A percentile compares a stretch with the other conserved stretches of the same genome.
phyloP scores from a whole-genome alignment of 2,329 filamentous ascomycete species.

The Pleurostoma richardsiae region DNA sequence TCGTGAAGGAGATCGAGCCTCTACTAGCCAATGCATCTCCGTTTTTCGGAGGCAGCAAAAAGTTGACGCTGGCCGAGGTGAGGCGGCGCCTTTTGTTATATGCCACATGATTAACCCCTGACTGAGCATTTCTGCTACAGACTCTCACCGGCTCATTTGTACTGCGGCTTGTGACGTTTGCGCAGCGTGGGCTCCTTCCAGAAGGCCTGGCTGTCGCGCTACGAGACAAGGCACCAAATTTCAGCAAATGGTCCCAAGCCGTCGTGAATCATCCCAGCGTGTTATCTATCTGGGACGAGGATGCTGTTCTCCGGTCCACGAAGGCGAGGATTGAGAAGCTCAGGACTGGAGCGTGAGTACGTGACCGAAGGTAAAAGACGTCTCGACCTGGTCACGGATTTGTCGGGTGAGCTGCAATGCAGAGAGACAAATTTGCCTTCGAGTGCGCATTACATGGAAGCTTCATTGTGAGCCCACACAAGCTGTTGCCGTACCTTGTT shows the following conservation, averaged over 20 bases:
- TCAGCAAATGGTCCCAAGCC: constrained; percentile 61
- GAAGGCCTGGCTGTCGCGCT: constrained; percentile 38
- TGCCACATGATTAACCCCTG: neutral
- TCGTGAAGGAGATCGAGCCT: constrained; percentile 70
- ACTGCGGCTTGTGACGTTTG: constrained; percentile 9
- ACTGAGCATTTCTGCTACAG: constrained; percentile 7
- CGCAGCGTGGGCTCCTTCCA: constrained; percentile 51
- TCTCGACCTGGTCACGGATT: too few relatives aligned
- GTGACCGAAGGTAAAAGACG: too few relatives aligned
- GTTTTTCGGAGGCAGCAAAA: constrained; percentile 60
- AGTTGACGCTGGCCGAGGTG: constrained; percentile 71
- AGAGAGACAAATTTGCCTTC: too few relatives aligned
- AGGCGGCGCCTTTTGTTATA: constrained; percentile 8
- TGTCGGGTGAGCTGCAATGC: too few relatives aligned
- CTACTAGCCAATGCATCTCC: constrained; percentile 51
- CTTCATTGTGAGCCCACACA: too few relatives aligned
- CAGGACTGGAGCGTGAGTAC: constrained; percentile 7
- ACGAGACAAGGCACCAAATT: constrained; percentile 55
- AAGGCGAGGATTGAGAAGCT: constrained; percentile 30
- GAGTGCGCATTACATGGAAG: too few relatives aligned
- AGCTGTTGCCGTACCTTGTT: too few relatives aligned
- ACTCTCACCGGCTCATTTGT: constrained; percentile 16
- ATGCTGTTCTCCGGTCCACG: constrained; percentile 31
- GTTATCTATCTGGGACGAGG: constrained; percentile 55
- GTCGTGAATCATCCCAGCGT: constrained; percentile 62